Evolutionary conservation across 768 basidiomycete species (phyloP).

Genomic region (Scleroderma bovista): DNA sequence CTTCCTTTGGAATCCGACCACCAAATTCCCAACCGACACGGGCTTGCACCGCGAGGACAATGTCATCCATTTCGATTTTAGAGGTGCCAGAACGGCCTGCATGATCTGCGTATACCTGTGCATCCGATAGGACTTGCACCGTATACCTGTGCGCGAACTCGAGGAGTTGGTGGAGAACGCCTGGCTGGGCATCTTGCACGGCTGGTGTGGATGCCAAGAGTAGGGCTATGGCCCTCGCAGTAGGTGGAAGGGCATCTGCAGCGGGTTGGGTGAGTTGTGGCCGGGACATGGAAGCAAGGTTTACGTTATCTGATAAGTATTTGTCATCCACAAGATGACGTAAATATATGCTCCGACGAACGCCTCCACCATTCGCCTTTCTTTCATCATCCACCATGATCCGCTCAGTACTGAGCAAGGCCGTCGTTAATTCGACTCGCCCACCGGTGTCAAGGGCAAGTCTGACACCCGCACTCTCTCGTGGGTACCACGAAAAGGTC

Average conservation of each 20-base stretch:
- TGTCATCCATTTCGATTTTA: conserved; percentile 80
- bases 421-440: conserved; percentile 42
- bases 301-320: neutral
- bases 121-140: conserved; percentile 76
- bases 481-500: conserved; percentile 93
- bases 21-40: conserved; percentile 93
- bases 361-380: neutral
- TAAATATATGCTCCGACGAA: conserved; percentile 10
- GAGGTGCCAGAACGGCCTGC: conserved; percentile 56
- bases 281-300: conserved; percentile 35
- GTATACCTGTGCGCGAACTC: conserved; percentile 86
- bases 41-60: conserved; percentile 77
- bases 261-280: conserved; percentile 25
- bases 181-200: conserved; percentile 82
- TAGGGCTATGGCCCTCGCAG: conserved; percentile 78
- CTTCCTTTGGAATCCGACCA: conserved; percentile 85
- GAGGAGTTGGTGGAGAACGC: conserved; percentile 79
- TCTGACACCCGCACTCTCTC: conserved; percentile 48
- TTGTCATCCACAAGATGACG: conserved; percentile 16
- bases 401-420: conserved; percentile 52
- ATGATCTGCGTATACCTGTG: conserved; percentile 83
- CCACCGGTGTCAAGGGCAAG: conserved; percentile 34
- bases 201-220: conserved; percentile 78
- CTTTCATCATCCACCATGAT: conserved; percentile 53
- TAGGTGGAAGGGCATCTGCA: conserved; percentile 73